phyloP scores from a whole-genome alignment of 1,284 basidiomycete species.

The Irpex rosettiformis region DNA sequence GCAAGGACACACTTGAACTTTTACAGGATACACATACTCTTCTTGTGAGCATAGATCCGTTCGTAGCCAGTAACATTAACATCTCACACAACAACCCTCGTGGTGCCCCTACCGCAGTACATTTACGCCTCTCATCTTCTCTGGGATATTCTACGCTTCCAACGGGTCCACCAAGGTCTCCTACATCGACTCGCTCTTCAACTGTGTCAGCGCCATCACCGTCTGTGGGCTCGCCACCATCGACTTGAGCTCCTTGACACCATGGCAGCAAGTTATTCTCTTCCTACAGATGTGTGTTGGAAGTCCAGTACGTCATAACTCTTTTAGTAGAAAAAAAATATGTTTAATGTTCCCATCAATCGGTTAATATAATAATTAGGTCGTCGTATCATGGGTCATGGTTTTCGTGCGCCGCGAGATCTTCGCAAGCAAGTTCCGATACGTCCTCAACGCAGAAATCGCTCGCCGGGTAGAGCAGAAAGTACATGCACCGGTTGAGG shows the following conservation, averaged over 20 bases:
- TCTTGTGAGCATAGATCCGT: constrained; percentile 39
- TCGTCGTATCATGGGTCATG: constrained; percentile 69
- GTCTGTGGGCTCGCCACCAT: constrained; percentile 77
- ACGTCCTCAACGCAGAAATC: constrained; percentile 57
- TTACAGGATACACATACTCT: constrained; percentile 57
- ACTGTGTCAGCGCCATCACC: constrained; percentile 74
- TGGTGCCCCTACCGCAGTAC: constrained; percentile 41
- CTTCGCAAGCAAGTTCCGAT: constrained; percentile 70
- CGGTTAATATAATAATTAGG: constrained; percentile 32
- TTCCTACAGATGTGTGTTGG: constrained; percentile 73
- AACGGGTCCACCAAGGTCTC: constrained; percentile 62
- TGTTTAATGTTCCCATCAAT: background rate
- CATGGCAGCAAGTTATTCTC: constrained; percentile 74
- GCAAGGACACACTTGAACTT: constrained; percentile 60
- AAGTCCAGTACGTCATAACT: constrained; percentile 53
- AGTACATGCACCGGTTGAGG: constrained; percentile 19
- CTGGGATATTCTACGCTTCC: constrained; percentile 71
- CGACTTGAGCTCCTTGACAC: constrained; percentile 70
- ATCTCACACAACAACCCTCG: background rate
- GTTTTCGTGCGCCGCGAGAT: constrained; percentile 72
- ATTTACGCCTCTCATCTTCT: constrained; percentile 71
- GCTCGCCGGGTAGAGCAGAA: constrained; percentile 24
- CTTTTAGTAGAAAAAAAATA: background rate
- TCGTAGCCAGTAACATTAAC: background rate
- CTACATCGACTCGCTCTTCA: constrained; percentile 76